Percentiles rank a stretch among this genome's conserved stretches.
These are phyloP conservation scores for Debaryomyces hansenii DNA, from an alignment of 805 yeast genomes.

Conservation along the genomic window DNA sequence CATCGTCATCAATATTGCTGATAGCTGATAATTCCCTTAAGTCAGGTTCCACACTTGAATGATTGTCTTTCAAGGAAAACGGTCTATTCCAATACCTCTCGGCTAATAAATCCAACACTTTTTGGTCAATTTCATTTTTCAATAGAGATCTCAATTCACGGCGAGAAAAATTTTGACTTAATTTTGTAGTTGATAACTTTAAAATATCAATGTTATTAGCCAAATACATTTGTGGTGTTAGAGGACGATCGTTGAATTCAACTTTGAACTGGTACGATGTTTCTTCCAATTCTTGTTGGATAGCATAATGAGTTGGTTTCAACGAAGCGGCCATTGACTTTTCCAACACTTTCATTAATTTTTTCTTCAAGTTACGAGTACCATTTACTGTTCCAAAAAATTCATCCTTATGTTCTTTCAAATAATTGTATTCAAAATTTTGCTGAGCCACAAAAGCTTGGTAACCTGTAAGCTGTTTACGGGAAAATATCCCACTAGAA, in stretches of 20 bases:
- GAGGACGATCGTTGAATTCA: slow-evolving; percentile 89
- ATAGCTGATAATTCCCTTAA: slow-evolving; percentile 57
- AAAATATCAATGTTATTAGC: slow-evolving; percentile 89
- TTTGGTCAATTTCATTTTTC: slow-evolving; percentile 85
- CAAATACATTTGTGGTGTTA: slow-evolving; percentile 91
- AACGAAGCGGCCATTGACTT: slow-evolving; percentile 86
- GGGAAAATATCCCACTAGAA: slow-evolving; percentile 41
- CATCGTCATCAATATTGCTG: slow-evolving; percentile 54
- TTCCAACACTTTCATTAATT: slow-evolving; percentile 84
- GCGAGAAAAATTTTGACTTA: slow-evolving; percentile 79
- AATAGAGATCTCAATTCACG: slow-evolving; percentile 76
- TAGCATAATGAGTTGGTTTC: slow-evolving; percentile 81
- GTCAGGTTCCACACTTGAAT: slow-evolving; percentile 41
- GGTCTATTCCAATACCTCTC: slow-evolving; percentile 89
- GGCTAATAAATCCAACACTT: slow-evolving; percentile 82
- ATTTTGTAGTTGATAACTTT: slow-evolving; percentile 82
- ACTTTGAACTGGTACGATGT: slow-evolving; percentile 91
- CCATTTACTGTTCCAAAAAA: slow-evolving; percentile 71
- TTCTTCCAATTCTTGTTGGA: slow-evolving; percentile 91
- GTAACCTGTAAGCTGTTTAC: slow-evolving; percentile 48
- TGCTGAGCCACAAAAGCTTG: slow-evolving; percentile 70
- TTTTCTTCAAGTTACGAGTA: slow-evolving; percentile 70
- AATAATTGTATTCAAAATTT: slow-evolving; percentile 54
- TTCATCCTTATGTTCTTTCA: slow-evolving; percentile 60
- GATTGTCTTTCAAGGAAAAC: slow-evolving; percentile 16